phyloP scores from a whole-genome alignment of 2,329 filamentous ascomycete species.

The Penicillium fuscoglaucum region DNA sequence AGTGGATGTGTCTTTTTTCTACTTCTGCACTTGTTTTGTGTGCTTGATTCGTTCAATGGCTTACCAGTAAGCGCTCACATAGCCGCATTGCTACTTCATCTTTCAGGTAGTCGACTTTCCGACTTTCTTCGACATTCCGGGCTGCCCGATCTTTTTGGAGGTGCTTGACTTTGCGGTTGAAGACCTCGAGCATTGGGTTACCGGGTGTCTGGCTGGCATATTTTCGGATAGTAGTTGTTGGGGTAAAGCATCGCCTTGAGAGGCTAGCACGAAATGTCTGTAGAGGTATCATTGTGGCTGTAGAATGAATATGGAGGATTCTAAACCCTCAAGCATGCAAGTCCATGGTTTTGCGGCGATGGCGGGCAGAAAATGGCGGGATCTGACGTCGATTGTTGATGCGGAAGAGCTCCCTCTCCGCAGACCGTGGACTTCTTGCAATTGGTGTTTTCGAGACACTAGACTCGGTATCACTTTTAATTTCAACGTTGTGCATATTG shows the following conservation, averaged over 20 bases:
- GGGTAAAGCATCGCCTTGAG: slow-evolving; percentile 18
- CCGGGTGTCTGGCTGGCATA: slow-evolving; percentile 81
- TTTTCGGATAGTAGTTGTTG: slow-evolving; percentile 39
- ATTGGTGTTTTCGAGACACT: not conserved
- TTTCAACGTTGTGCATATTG: not conserved
- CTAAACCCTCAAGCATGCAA: slow-evolving; percentile 9
- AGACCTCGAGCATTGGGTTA: slow-evolving; percentile 80
- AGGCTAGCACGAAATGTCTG: slow-evolving; percentile 17
- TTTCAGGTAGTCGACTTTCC: slow-evolving; percentile 86
- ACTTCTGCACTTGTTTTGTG: not conserved
- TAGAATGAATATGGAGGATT: slow-evolving; percentile 1
- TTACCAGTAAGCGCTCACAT: slow-evolving; percentile 78
- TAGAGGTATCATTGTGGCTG: slow-evolving; percentile 21
- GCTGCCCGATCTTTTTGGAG: slow-evolving; percentile 88
- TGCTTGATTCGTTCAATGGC: slow-evolving; percentile 13
- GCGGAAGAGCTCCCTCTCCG: slow-evolving; percentile 24
- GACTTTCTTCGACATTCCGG: slow-evolving; percentile 65
- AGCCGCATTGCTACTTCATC: slow-evolving; percentile 86
- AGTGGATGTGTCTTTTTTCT: not conserved
- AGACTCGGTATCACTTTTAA: not conserved
- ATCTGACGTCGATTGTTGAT: slow-evolving; percentile 33
- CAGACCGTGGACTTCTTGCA: slow-evolving; percentile 10
- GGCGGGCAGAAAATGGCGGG: slow-evolving; percentile 12
- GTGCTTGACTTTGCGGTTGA: slow-evolving; percentile 85
- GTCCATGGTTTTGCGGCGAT: slow-evolving; percentile 6